Conservation (phyloP, 2,329 filamentous ascomycete species). For the Fusarium sp. region DNA sequence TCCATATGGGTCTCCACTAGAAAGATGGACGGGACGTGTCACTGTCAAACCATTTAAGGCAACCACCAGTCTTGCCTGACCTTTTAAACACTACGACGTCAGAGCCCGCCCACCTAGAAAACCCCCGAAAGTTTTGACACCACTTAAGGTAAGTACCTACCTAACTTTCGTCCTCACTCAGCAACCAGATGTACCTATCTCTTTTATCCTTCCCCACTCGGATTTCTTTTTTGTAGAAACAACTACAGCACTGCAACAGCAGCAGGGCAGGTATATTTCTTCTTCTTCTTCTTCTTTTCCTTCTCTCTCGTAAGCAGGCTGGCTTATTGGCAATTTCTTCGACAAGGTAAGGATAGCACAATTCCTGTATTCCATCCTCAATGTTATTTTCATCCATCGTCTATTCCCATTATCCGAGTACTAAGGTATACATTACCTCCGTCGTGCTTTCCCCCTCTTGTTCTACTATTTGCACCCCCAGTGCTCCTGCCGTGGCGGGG, state of each 20-base stretch:
- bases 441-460: constrained; percentile 5
- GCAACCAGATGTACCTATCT: neutral
- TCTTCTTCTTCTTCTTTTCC: neutral
- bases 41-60: constrained; percentile 23
- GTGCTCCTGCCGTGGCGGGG: constrained; percentile 44
- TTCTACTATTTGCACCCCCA: constrained; percentile 40
- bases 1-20: constrained; percentile 23
- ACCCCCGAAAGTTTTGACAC: constrained; percentile 7
- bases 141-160: neutral
- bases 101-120: neutral
- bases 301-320: neutral
- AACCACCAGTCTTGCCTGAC: constrained; percentile 3
- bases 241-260: neutral
- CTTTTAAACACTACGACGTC: constrained; percentile 2
- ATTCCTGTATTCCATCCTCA: neutral
- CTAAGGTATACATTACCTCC: neutral
- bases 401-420: neutral
- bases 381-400: neutral
- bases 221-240: neutral
- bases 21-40: constrained; percentile 21
- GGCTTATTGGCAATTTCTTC: neutral
- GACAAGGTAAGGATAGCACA: neutral
- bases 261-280: neutral
- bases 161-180: constrained; percentile 23
- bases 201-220: neutral